Evolutionary conservation across 768 basidiomycete species (phyloP), one percentile per base, ranked within the genome.

Genomic region (Leccinum ochraceum): DNA sequence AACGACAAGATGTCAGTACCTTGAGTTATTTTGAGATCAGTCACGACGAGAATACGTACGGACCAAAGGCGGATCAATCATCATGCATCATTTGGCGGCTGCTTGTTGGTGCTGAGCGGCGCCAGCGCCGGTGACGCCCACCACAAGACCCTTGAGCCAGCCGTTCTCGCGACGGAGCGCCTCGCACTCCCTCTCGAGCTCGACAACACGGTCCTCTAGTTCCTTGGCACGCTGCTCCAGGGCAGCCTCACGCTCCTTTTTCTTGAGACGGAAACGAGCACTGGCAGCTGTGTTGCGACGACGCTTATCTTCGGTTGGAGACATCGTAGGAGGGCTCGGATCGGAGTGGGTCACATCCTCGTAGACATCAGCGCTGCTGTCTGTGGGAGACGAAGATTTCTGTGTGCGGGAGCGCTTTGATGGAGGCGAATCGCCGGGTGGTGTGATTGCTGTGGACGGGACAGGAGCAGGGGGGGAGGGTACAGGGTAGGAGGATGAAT

Each of bases 161-260:
- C 90, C 90, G 68, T 97, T 97, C 78, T 97, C 94, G 60, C 91
- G 81, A 53, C 92, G 80, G 54, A 95, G 79, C 0, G 84, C 86
- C 74, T 96, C 94, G 74, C 95, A 95, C 75, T 96, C 94, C 73
- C 90, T 84, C 78, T 97, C 95, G 14, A 97, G 81, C 68, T 91
- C 91, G 57, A 76, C 80, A 14, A 95, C 92, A 56, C 88, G 84
- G 0, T 78, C 78, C 70, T 94, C 90, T 16, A 96, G 81, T 70
- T 95, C 93, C 77, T 93, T 94, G 16, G 90, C 86, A 67, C 86
- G 87, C 48, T 81, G 83, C 76, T 96, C 95, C 22, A 96, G 79
- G 16, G 95, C 94, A 2, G 86, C 88, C 77, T 97, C 95, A 14
- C 95, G 82, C 75, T 95, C 93, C 80, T 97, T 97, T 82, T 97